Conservation (phyloP, 768 basidiomycete species). For the Neoboletus magnificus region DNA sequence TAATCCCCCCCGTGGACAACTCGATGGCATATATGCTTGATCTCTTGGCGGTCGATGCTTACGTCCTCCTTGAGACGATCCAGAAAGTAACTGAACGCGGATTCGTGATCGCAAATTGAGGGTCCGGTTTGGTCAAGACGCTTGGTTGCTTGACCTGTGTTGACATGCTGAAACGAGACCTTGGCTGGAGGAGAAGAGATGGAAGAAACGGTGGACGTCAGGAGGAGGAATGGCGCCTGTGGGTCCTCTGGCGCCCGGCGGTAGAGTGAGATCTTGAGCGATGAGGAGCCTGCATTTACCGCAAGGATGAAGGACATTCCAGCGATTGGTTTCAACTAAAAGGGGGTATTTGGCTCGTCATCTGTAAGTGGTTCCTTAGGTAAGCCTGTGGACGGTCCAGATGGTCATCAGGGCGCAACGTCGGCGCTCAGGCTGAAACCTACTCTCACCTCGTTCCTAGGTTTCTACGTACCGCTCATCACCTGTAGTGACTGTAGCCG, state of each 20-base stretch:
- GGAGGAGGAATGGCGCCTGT: conserved; percentile 40
- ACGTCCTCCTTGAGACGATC: conserved; percentile 40
- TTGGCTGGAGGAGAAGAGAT: conserved; percentile 54
- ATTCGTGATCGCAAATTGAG: conserved; percentile 52
- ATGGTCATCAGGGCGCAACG: neutral
- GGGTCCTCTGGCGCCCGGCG: conserved; percentile 27
- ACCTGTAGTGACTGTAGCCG: neutral
- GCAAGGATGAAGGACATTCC: conserved; percentile 54
- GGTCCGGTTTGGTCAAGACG: conserved; percentile 28
- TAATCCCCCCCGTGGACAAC: conserved; percentile 89
- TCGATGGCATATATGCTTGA: conserved; percentile 64
- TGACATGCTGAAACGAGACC: conserved; percentile 41
- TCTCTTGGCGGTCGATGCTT: conserved; percentile 40
- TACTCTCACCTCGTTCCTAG: neutral
- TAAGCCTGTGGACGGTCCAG: neutral
- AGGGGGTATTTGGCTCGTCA: neutral
- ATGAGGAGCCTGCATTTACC: conserved; percentile 80
- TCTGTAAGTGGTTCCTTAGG: neutral
- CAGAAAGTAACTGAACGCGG: conserved; percentile 63
- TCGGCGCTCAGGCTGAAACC: neutral
- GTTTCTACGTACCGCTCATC: neutral
- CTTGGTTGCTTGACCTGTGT: neutral
- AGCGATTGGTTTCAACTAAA: neutral
- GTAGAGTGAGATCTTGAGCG: conserved; percentile 79
- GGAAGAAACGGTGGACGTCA: conserved; percentile 53